These are phyloP conservation scores for Microbotryum scabiosae DNA, from an alignment of 1,284 basidiomycete species.

Conservation along the genomic window DNA sequence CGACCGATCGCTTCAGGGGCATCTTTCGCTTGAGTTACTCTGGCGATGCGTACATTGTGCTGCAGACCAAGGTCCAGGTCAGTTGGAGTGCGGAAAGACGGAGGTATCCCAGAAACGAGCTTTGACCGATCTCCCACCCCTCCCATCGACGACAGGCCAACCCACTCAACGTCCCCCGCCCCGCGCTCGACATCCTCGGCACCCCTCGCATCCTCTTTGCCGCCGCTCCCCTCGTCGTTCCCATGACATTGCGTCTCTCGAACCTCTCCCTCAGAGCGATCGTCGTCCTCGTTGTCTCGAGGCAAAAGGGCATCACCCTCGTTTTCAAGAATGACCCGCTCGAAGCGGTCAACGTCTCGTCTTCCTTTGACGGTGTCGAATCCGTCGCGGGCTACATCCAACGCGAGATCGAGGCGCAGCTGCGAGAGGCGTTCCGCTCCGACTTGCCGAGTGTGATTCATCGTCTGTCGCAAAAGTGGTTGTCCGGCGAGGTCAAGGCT, in stretches of 20 bases:
- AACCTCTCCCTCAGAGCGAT: constrained; percentile 89
- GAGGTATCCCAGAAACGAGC: no score
- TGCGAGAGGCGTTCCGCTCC: constrained; percentile 96
- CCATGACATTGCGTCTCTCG: constrained; percentile 95
- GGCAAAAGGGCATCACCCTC: constrained; percentile 93
- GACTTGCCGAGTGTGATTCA: constrained; percentile 97
- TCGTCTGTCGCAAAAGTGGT: constrained; percentile 86
- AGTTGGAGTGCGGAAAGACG: constrained; percentile 24
- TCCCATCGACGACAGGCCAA: constrained; percentile 58
- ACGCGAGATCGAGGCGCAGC: constrained; percentile 90
- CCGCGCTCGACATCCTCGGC: constrained; percentile 58
- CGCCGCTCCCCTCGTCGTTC: constrained; percentile 85
- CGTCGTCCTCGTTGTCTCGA: constrained; percentile 93
- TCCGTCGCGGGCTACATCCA: constrained; percentile 97
- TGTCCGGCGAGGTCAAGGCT: constrained; percentile 40
- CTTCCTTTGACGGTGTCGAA: constrained; percentile 95
- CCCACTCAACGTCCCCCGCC: constrained; percentile 79
- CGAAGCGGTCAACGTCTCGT: constrained; percentile 94
- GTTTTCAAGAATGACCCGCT: constrained; percentile 99
- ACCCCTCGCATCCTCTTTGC: constrained; percentile 75
- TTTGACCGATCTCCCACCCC: constrained; percentile 13
- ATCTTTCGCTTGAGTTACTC: constrained; percentile 93
- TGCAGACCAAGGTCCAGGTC: constrained; percentile 93
- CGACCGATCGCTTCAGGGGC: constrained; percentile 85
- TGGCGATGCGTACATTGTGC: constrained; percentile 90